Evolutionary conservation across 1,284 basidiomycete species (phyloP).

Genomic region (Fomitiporia mediterranea): DNA sequence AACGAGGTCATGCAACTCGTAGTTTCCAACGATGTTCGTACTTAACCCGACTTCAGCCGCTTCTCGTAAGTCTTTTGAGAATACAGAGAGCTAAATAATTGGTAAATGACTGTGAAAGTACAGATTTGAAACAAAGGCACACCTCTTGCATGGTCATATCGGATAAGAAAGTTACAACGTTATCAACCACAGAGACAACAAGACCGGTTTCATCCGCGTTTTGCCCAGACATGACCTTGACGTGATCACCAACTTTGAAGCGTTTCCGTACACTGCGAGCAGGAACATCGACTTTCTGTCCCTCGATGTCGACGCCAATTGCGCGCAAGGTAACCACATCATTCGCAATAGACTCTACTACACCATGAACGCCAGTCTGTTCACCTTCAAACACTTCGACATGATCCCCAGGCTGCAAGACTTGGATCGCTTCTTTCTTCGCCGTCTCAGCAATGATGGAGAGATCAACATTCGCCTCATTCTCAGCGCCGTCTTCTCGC

Average conservation of each 20-base stretch:
- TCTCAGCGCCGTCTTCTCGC: slow-evolving; percentile 57
- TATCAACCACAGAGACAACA: slow-evolving; percentile 88
- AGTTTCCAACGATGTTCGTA: slow-evolving; percentile 86
- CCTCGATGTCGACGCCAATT: slow-evolving; percentile 78
- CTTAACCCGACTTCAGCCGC: slow-evolving; percentile 94
- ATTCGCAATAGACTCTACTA: slow-evolving; percentile 84
- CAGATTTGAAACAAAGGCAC: slow-evolving; percentile 12
- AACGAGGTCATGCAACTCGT: slow-evolving; percentile 94
- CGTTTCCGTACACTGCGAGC: slow-evolving; percentile 89
- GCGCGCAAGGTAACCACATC: slow-evolving; percentile 87
- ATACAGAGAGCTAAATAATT: slow-evolving; percentile 76
- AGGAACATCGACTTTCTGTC: slow-evolving; percentile 82
- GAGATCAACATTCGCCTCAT: slow-evolving; percentile 65
- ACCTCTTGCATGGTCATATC: slow-evolving; percentile 96
- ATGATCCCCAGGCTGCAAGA: slow-evolving; percentile 96
- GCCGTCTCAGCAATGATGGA: slow-evolving; percentile 87
- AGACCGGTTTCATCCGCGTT: slow-evolving; percentile 95
- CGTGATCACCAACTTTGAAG: slow-evolving; percentile 96
- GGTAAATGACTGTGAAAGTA: slow-evolving; percentile 3
- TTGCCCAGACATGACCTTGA: slow-evolving; percentile 96
- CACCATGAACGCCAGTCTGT: slow-evolving; percentile 89
- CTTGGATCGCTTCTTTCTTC: slow-evolving; percentile 79
- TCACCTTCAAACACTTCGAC: slow-evolving; percentile 98
- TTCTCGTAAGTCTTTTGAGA: slow-evolving; percentile 95
- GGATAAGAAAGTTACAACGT: slow-evolving; percentile 94